Percentiles rank a stretch among this genome's conserved stretches.
These are phyloP conservation scores for Nematodospora valgi DNA, from an alignment of 805 yeast species.

Conservation along the genomic window DNA sequence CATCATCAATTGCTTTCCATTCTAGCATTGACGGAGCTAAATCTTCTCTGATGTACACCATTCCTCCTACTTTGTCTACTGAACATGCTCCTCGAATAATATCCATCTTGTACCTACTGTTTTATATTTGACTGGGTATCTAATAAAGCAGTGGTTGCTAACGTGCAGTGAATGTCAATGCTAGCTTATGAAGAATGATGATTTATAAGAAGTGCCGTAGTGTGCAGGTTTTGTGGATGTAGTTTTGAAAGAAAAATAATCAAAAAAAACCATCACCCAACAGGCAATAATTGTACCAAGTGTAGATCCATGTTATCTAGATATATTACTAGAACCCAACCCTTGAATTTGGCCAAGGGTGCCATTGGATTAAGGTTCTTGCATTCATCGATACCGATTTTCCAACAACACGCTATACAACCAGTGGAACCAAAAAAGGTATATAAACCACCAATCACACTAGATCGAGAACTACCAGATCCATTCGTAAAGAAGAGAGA, in stretches of 20 bases:
- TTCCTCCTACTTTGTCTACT: conserved; percentile 38
- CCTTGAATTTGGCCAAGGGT: too few species aligned
- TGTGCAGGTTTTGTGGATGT: too few species aligned
- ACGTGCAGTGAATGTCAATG: too few species aligned
- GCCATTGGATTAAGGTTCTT: too few species aligned
- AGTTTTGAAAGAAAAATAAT: not conserved
- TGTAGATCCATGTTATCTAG: too few species aligned
- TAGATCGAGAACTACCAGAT: conserved; percentile 81
- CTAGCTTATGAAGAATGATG: too few species aligned
- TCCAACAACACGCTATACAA: not conserved
- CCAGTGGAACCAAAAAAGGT: not conserved
- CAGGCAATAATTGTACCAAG: too few species aligned
- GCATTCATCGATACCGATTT: too few species aligned
- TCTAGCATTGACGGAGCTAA: conserved; percentile 38
- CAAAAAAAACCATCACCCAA: not conserved
- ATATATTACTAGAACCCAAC: not conserved
- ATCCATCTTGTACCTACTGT: conserved; percentile 17
- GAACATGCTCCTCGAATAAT: conserved; percentile 41
- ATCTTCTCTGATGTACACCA: conserved; percentile 40
- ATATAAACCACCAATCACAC: conserved; percentile 24
- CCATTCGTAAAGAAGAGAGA: conserved; percentile 56
- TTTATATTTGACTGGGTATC: too few species aligned
- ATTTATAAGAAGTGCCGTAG: too few species aligned
- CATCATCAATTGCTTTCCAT: conserved; percentile 44
- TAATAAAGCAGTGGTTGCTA: too few species aligned